Evolutionary conservation across 2,329 filamentous ascomycete genomes (phyloP).

Genomic region (Diatrype stigma): DNA sequence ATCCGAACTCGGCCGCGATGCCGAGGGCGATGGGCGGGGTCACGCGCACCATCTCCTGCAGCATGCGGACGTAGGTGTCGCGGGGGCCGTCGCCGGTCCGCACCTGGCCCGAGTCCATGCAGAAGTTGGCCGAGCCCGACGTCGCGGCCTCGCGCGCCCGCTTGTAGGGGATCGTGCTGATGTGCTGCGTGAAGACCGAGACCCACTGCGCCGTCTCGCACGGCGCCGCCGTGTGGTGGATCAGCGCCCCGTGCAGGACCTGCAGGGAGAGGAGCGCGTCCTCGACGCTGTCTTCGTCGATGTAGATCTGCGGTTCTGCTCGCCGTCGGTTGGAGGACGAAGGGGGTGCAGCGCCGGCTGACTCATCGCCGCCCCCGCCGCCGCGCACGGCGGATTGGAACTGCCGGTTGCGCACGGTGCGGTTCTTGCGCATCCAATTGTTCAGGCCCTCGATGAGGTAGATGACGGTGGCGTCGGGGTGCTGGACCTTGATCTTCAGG

Average conservation of each 20-base stretch:
- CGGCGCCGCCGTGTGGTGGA: slow-evolving; percentile 62
- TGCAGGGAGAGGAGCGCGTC: slow-evolving; percentile 68
- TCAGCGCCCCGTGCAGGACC: slow-evolving; percentile 59
- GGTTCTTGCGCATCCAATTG: slow-evolving; percentile 65
- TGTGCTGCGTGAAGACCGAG: slow-evolving; percentile 69
- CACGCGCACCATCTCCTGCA: slow-evolving; percentile 69
- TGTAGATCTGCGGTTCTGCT: slow-evolving; percentile 44
- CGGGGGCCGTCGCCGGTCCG: slow-evolving; percentile 59
- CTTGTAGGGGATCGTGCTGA: slow-evolving; percentile 71
- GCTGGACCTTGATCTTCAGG: slow-evolving; percentile 47
- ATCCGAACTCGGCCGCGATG: slow-evolving; percentile 57
- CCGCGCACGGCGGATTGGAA: slow-evolving; percentile 61
- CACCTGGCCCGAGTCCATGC: slow-evolving; percentile 76
- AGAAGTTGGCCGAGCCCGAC: slow-evolving; percentile 62
- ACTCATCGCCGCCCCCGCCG: slow-evolving; percentile 27
- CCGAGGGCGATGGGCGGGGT: slow-evolving; percentile 70
- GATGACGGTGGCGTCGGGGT: slow-evolving; percentile 52
- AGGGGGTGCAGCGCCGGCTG: slow-evolving; percentile 3
- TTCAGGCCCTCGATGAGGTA: slow-evolving; percentile 70
- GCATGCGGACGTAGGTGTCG: slow-evolving; percentile 71
- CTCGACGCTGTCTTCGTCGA: slow-evolving; percentile 67
- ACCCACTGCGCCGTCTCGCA: slow-evolving; percentile 71
- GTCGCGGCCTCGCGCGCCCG: slow-evolving; percentile 45
- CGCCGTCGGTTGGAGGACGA: slow-evolving; percentile 24
- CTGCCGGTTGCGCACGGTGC: slow-evolving; percentile 61